These are phyloP conservation scores for Ceratocystis destructans DNA, from an alignment of 2,329 filamentous ascomycete genomes.

Conservation along the genomic window DNA sequence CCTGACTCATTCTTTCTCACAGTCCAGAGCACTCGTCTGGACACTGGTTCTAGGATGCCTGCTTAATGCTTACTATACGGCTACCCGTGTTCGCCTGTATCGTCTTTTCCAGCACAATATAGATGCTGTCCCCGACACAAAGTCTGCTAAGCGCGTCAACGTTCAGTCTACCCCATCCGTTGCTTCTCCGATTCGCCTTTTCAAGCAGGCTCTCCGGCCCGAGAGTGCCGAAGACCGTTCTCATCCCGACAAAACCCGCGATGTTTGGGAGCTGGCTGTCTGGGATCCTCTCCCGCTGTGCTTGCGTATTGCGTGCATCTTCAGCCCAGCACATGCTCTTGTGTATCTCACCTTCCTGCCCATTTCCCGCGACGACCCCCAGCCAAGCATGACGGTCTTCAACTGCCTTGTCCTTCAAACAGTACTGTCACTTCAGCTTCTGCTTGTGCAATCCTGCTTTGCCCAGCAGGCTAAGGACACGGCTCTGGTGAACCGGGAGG, in stretches of 20 bases:
- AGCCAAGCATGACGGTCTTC: conserved; percentile 74
- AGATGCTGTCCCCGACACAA: conserved; percentile 60
- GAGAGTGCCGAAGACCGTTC: conserved; percentile 68
- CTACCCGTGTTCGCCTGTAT: conserved; percentile 71
- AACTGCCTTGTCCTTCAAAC: conserved; percentile 64
- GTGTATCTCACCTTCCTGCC: conserved; percentile 84
- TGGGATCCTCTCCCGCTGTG: conserved; percentile 88
- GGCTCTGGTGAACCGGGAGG: conserved; percentile 74
- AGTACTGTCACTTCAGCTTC: conserved; percentile 64
- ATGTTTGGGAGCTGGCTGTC: conserved; percentile 88
- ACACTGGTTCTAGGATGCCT: conserved; percentile 51
- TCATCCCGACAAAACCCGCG: conserved; percentile 64
- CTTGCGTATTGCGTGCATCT: conserved; percentile 71
- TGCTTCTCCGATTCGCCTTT: conserved; percentile 63
- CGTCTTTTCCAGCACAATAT: conserved; percentile 80
- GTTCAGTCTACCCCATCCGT: conserved; percentile 71
- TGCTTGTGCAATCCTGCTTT: conserved; percentile 59
- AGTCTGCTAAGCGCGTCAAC: conserved; percentile 75
- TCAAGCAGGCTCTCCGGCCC: conserved; percentile 53
- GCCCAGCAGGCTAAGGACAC: conserved; percentile 75
- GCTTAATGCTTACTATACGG: conserved; percentile 67
- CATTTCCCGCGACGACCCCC: conserved; percentile 56
- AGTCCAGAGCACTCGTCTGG: conserved; percentile 47
- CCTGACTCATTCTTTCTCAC: not conserved
- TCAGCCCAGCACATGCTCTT: conserved; percentile 86